Percentiles rank a stretch among this genome's conserved stretches.
Conservation (phyloP, 768 basidiomycete genomes). For the Tulasnella sp. region DNA sequence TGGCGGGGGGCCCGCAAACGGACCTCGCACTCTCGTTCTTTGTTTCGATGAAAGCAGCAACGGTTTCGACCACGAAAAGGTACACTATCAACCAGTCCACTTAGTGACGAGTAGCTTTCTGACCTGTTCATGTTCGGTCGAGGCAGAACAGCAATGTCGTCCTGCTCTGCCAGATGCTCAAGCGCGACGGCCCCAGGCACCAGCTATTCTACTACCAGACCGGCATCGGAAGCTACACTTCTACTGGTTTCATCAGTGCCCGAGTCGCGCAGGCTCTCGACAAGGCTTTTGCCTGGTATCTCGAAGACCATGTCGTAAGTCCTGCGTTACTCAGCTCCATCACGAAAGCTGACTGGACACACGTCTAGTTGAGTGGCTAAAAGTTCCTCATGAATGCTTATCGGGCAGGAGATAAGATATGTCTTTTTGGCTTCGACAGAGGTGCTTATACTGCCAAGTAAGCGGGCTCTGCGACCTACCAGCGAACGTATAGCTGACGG, state of each 20-base stretch:
- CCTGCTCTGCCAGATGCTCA: constrained; percentile 63
- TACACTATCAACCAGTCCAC: background rate
- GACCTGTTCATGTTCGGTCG: constrained; percentile 28
- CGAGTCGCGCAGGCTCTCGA: constrained; percentile 60
- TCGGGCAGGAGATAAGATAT: constrained; percentile 63
- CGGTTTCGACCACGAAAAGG: constrained; percentile 22
- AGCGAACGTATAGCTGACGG: too few species aligned
- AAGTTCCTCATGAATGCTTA: constrained; percentile 26
- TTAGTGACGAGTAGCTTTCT: background rate
- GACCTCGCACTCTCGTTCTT: too few species aligned
- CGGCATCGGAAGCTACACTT: constrained; percentile 19
- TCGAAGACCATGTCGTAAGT: constrained; percentile 53
- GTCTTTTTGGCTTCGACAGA: constrained; percentile 81
- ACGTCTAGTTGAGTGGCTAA: constrained; percentile 25
- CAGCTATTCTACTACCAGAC: constrained; percentile 75
- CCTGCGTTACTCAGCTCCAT: constrained; percentile 39
- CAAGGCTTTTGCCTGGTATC: constrained; percentile 69
- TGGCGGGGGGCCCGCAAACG: too few species aligned
- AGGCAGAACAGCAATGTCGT: constrained; percentile 67
- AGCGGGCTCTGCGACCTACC: background rate
- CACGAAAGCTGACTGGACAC: constrained; percentile 46
- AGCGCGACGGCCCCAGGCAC: constrained; percentile 52
- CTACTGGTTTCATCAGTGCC: constrained; percentile 51
- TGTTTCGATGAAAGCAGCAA: constrained; percentile 3
- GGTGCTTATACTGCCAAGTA: constrained; percentile 55